A percentile compares a stretch with the other conserved stretches of the same genome.
These are phyloP conservation scores for Abortiporus biennis DNA, from an alignment of 1,284 basidiomycete species.

Conservation along the genomic window DNA sequence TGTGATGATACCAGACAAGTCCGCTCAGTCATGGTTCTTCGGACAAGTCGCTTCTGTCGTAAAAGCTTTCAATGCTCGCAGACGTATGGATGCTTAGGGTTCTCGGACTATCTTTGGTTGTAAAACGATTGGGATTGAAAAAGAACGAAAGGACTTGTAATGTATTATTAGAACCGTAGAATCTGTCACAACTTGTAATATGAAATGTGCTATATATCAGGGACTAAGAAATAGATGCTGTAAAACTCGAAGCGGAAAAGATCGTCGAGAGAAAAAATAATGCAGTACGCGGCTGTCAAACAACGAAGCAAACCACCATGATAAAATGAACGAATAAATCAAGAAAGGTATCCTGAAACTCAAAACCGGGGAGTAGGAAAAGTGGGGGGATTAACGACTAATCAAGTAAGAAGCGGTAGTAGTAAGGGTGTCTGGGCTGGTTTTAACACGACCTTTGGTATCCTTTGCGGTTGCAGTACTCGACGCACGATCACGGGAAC, in stretches of 20 bases:
- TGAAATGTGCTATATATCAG: conserved; percentile 17
- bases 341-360: conserved; percentile 6
- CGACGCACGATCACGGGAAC: conserved; percentile 20
- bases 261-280: no score
- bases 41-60: conserved; percentile 67
- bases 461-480: conserved; percentile 25
- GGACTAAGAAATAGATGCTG: no score
- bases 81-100: conserved; percentile 55
- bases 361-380: not conserved
- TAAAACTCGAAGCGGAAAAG: no score
- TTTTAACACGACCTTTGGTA: conserved; percentile 12
- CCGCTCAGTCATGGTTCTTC: conserved; percentile 75
- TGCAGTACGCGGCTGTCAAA: no score
- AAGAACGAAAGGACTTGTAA: conserved; percentile 18
- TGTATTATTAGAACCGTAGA: conserved; percentile 9
- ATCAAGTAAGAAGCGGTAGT: conserved; percentile 9
- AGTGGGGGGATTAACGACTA: conserved; percentile 1
- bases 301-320: no score
- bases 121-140: conserved; percentile 13
- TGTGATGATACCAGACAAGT: conserved; percentile 69
- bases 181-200: no score
- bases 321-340: conserved; percentile 18
- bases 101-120: not conserved
- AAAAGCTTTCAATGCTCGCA: conserved; percentile 64
- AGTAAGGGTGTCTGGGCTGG: conserved; percentile 21